These are phyloP conservation scores for Leptographium procerum DNA, from an alignment of 2,329 filamentous ascomycete species.

Conservation along the genomic window DNA sequence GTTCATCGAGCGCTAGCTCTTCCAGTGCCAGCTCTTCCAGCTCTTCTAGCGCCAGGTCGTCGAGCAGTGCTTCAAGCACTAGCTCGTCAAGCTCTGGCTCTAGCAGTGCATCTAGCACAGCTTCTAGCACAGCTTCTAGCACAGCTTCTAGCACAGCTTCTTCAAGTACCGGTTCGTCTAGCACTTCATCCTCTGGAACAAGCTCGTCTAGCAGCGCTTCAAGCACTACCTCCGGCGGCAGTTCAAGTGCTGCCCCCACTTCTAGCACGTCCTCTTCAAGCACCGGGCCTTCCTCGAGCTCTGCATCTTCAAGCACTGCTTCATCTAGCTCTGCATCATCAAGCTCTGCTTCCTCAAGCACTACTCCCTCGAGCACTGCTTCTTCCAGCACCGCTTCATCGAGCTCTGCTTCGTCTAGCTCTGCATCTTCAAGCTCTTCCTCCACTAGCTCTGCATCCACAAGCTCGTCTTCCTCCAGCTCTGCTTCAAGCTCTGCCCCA, in stretches of 20 bases:
- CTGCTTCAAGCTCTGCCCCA: no score
- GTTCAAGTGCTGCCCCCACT: no score
- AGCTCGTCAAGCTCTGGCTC: background rate
- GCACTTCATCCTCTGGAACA: no score
- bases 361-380: background rate
- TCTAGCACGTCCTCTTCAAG: no score
- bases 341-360: constrained; percentile 1
- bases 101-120: background rate
- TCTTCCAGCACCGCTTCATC: background rate
- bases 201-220: no score
- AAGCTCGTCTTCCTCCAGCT: no score
- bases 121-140: no score
- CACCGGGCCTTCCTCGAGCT: background rate
- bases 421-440: no score
- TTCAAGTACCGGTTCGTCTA: background rate
- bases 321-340: constrained; percentile 1
- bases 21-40: background rate
- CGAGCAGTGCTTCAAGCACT: no score
- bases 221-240: no score
- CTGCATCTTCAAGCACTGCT: background rate
- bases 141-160: background rate
- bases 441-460: no score
- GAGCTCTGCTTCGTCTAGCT: background rate
- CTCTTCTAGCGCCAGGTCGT: background rate
- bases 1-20: background rate